Conservation (phyloP, 192 early-diverging fungal genomes). For the Gorgonomyces haynaldii region DNA sequence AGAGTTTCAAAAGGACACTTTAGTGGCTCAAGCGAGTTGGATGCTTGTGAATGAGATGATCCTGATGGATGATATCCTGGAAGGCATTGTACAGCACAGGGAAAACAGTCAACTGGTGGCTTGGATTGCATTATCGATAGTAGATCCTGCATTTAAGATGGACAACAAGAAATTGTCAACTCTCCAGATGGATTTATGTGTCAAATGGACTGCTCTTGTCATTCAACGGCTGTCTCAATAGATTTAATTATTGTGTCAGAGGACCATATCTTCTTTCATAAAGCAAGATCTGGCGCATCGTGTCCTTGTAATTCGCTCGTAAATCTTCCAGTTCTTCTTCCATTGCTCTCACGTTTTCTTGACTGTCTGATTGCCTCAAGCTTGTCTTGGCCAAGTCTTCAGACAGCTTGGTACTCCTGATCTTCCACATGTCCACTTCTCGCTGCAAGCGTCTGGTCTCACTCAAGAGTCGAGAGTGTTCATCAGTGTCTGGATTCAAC, state of each 20-base stretch:
- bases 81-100: no score
- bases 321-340: slow-evolving; percentile 12
- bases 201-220: neutral
- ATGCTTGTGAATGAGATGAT: no score
- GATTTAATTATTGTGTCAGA: neutral
- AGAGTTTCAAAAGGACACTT: no score
- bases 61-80: no score
- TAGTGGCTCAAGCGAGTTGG: no score
- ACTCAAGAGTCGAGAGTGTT: slow-evolving; percentile 11
- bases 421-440: neutral
- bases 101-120: no score
- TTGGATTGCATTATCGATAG: no score
- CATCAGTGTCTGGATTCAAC: slow-evolving; percentile 20
- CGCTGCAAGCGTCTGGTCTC: slow-evolving; percentile 10
- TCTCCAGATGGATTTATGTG: neutral
- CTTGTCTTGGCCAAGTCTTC: slow-evolving; percentile 14
- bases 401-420: slow-evolving; percentile 14
- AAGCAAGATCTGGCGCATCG: neutral
- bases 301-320: slow-evolving; percentile 8
- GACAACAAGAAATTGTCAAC: no score
- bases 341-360: neutral
- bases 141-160: no score
- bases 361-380: slow-evolving; percentile 21
- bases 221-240: neutral
- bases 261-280: neutral